phyloP scores from a whole-genome alignment of 225 moss, liverwort and hornwort genomes.

The Pseudisothecium myosuroides region DNA sequence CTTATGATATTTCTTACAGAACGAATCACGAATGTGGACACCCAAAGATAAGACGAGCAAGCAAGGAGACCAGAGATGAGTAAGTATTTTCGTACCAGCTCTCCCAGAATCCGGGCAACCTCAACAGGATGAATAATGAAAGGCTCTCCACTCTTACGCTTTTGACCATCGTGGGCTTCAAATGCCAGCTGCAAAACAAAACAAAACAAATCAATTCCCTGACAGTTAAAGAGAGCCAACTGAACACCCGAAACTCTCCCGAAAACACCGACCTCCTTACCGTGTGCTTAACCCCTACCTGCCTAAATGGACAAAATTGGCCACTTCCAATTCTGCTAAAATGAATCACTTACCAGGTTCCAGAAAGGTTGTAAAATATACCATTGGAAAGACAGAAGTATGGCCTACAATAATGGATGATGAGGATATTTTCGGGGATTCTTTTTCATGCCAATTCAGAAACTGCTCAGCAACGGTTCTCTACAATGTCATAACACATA shows the following conservation, averaged over 20 bases:
- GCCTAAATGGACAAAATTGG: background rate
- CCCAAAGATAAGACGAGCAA: background rate
- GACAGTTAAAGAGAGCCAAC: background rate
- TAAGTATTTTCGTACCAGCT: slow-evolving; percentile 40
- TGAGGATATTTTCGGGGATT: background rate
- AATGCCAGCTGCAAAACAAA: slow-evolving; percentile 60
- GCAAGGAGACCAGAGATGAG: background rate
- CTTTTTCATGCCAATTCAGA: background rate
- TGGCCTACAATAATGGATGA: background rate
- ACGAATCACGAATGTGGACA: background rate
- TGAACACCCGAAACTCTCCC: background rate
- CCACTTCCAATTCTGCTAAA: background rate
- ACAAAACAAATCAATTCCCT: background rate
- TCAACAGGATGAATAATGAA: slow-evolving; percentile 96
- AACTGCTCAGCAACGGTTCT: background rate
- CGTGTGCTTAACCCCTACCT: background rate
- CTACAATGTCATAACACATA: background rate
- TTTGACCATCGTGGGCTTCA: slow-evolving; percentile 96
- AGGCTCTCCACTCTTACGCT: slow-evolving; percentile 91
- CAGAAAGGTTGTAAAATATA: background rate
- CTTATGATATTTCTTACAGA: background rate
- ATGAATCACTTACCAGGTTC: background rate
- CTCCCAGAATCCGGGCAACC: slow-evolving; percentile 88
- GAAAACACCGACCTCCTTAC: background rate
- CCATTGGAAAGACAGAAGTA: background rate